Percentiles rank a stretch among this genome's conserved stretches.
These are phyloP conservation scores for Chlorella sp. DNA, from an alignment of 139 green algal species.

Conservation along the genomic window DNA sequence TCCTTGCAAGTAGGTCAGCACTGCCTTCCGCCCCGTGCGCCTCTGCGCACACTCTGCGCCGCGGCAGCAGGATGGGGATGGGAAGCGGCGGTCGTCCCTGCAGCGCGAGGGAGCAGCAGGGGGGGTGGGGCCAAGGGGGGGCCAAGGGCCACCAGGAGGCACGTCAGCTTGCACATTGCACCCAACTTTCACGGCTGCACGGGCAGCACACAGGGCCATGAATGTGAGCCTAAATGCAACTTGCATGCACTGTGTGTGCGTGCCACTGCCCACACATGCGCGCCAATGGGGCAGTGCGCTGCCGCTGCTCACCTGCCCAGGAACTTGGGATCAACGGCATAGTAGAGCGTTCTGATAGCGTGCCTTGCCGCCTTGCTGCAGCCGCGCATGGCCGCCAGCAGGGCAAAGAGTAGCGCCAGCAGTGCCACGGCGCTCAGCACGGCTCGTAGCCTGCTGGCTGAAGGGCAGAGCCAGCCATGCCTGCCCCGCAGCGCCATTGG, in stretches of 20 bases:
- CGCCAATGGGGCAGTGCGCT: not conserved
- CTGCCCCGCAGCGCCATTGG: no score
- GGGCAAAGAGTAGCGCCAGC: not conserved
- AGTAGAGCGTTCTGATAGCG: constrained; percentile 6
- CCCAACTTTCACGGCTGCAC: not conserved
- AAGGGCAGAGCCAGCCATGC: no score
- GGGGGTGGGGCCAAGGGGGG: not conserved
- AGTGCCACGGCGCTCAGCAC: not conserved
- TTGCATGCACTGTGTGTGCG: not conserved
- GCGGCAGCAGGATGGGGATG: constrained; percentile 5
- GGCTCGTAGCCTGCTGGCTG: not conserved
- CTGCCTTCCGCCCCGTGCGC: not conserved
- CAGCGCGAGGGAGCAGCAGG: not conserved
- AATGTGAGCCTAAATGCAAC: no score
- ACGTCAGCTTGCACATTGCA: not conserved
- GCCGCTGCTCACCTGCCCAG: not conserved
- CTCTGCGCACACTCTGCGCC: not conserved
- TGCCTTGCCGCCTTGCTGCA: not conserved
- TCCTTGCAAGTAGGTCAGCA: not conserved
- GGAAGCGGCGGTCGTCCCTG: not conserved
- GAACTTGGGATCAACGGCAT: not conserved
- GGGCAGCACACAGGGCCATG: not conserved
- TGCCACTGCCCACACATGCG: not conserved
- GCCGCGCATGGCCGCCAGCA: not conserved
- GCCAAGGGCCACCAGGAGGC: not conserved